Conservation (phyloP, 495 filamentous ascomycete species). For the Trichoderma asperelloides region DNA sequence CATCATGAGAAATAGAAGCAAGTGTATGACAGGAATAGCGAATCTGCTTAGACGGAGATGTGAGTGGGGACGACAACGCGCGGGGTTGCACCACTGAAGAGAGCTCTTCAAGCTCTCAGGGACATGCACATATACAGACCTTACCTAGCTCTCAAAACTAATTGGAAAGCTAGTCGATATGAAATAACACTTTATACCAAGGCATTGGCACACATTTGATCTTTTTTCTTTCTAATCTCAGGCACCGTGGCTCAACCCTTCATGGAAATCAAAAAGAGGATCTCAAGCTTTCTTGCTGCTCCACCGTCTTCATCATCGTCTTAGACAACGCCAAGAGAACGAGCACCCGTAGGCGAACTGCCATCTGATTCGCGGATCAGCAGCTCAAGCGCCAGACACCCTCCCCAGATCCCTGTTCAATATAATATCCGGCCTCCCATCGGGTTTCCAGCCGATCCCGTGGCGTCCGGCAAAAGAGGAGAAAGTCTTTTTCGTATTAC, state of each 20-base stretch:
- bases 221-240: too few relatives aligned
- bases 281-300: not conserved
- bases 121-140: too few relatives aligned
- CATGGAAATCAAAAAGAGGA: not conserved
- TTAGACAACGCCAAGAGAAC: not conserved
- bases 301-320: not conserved
- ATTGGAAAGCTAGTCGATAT: too few relatives aligned
- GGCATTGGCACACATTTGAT: too few relatives aligned
- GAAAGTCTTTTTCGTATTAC: not conserved
- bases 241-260: too few relatives aligned
- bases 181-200: too few relatives aligned
- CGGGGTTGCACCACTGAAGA: not conserved
- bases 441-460: not conserved
- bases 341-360: not conserved
- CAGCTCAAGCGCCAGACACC: not conserved
- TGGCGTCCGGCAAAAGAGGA: slow-evolving; percentile 3
- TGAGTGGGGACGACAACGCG: not conserved
- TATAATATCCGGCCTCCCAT: not conserved
- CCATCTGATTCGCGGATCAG: not conserved
- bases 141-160: too few relatives aligned
- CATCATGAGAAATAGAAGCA: not conserved
- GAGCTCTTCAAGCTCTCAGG: too few relatives aligned
- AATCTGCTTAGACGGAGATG: not conserved
- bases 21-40: not conserved
- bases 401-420: not conserved